Conservation (phyloP, 495 filamentous ascomycete species). For the Elaphomyces granulatus region DNA sequence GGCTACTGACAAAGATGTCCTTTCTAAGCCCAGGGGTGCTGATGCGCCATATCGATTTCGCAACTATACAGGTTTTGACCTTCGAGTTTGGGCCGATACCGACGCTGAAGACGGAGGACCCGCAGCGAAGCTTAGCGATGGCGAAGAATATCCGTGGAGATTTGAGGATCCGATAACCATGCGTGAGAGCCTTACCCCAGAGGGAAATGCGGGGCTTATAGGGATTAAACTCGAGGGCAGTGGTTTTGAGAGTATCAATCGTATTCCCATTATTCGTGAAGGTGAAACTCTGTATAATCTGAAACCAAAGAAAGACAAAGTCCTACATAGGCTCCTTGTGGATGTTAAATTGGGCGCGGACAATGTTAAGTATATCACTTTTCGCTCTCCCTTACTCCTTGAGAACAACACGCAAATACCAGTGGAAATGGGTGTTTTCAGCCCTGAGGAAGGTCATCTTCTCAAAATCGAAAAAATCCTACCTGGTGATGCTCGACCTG, state of each 20-base stretch:
- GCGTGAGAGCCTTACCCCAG: constrained; percentile 77
- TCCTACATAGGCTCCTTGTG: constrained; percentile 79
- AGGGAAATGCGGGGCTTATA: constrained; percentile 61
- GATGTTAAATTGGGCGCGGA: constrained; percentile 81
- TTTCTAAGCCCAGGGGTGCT: constrained; percentile 80
- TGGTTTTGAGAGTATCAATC: constrained; percentile 78
- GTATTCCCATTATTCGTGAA: constrained; percentile 83
- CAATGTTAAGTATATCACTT: constrained; percentile 95
- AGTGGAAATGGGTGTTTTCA: constrained; percentile 86
- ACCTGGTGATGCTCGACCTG: constrained; percentile 79
- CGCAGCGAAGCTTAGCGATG: constrained; percentile 72
- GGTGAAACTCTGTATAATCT: constrained; percentile 82
- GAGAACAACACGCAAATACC: constrained; percentile 97
- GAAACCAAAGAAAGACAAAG: constrained; percentile 64
- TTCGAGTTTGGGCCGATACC: constrained; percentile 66
- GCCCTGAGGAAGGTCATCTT: constrained; percentile 73
- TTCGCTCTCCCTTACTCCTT: constrained; percentile 88
- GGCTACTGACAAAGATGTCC: constrained; percentile 75
- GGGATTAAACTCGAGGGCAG: constrained; percentile 80
- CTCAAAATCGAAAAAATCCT: constrained; percentile 96
- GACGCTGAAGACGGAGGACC: constrained; percentile 45
- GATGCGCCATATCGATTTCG: constrained; percentile 89
- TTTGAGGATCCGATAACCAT: constrained; percentile 93
- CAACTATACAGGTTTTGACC: constrained; percentile 88
- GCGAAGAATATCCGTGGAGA: constrained; percentile 85